Percentiles rank a stretch among this genome's conserved stretches.
Evolutionary conservation across 1,284 basidiomycete genomes (phyloP).

Genomic region (Anthracocystis walkeri): DNA sequence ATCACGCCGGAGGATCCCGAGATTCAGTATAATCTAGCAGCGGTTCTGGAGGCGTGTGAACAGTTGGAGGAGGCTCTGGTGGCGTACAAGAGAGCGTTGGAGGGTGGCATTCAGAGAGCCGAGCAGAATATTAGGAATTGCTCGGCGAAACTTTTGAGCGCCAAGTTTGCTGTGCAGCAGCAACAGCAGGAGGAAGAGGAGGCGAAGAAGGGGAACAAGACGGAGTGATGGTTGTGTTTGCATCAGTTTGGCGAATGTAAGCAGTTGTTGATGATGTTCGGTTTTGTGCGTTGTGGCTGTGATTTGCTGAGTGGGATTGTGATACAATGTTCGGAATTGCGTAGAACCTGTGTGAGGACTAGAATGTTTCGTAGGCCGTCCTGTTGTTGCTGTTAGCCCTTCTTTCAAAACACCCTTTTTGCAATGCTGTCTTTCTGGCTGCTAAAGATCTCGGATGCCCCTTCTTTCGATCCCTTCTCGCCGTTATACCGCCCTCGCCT

Average conservation of each 20-base stretch:
- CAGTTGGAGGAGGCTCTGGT: slow-evolving; percentile 82
- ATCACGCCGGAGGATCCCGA: slow-evolving; percentile 92
- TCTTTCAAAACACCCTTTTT: no score
- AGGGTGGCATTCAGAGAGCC: slow-evolving; percentile 79
- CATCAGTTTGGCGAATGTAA: background rate
- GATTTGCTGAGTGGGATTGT: no score
- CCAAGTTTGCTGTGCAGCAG: slow-evolving; percentile 43
- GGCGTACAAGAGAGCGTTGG: slow-evolving; percentile 82
- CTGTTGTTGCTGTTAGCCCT: no score
- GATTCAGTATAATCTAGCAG: slow-evolving; percentile 92
- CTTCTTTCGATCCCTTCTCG: no score
- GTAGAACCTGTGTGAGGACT: no score
- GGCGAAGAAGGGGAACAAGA: slow-evolving; percentile 2
- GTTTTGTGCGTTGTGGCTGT: no score
- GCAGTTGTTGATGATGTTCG: background rate
- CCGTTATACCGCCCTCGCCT: background rate
- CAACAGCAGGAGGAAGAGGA: slow-evolving; percentile 27
- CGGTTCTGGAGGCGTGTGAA: slow-evolving; percentile 88
- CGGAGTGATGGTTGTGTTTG: background rate
- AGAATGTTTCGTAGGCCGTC: no score
- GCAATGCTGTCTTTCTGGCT: no score
- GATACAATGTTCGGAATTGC: no score
- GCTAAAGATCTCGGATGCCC: no score
- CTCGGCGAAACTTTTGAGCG: slow-evolving; percentile 73
- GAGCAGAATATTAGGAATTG: slow-evolving; percentile 86